A percentile compares a stretch with the other conserved stretches of the same genome.
phyloP scores from a whole-genome alignment of 208 protist genomes.

The Crithidia expoeki region DNA sequence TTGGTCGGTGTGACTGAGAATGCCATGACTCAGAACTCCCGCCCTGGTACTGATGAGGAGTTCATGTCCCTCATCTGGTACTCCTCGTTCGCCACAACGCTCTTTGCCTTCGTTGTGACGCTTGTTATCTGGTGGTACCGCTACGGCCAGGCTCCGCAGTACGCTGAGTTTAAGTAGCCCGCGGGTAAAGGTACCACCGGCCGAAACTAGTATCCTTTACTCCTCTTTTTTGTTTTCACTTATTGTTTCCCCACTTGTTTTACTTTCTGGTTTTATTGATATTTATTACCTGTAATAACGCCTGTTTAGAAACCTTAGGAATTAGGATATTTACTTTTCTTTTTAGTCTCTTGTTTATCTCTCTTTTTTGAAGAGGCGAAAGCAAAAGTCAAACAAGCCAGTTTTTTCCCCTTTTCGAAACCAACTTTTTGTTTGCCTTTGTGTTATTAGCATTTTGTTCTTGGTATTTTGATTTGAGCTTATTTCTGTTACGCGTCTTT shows the following conservation, averaged over 20 bases:
- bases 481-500: slow-evolving; percentile 24
- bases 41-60: slow-evolving; percentile 88
- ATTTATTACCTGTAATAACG: slow-evolving; percentile 6
- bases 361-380: slow-evolving; percentile 8
- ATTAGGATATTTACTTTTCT: slow-evolving; percentile 23
- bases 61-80: slow-evolving; percentile 92
- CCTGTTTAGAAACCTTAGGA: slow-evolving; percentile 17
- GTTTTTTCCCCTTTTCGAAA: background rate
- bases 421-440: background rate
- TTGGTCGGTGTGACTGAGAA: slow-evolving; percentile 79
- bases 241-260: slow-evolving; percentile 12
- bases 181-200: background rate
- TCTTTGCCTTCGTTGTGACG: slow-evolving; percentile 70
- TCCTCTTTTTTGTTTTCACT: slow-evolving; percentile 13
- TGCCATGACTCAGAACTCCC: slow-evolving; percentile 77
- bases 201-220: slow-evolving; percentile 12
- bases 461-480: slow-evolving; percentile 18
- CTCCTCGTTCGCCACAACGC: slow-evolving; percentile 61
- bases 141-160: slow-evolving; percentile 85
- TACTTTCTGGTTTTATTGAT: slow-evolving; percentile 9
- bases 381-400: background rate
- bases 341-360: slow-evolving; percentile 7
- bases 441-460: slow-evolving; percentile 12
- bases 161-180: slow-evolving; percentile 80
- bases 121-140: slow-evolving; percentile 84